Percentiles rank a stretch among this genome's conserved stretches.
Conservation (phyloP, 2,329 filamentous ascomycete genomes). For the Cryphonectria carpinicola region DNA sequence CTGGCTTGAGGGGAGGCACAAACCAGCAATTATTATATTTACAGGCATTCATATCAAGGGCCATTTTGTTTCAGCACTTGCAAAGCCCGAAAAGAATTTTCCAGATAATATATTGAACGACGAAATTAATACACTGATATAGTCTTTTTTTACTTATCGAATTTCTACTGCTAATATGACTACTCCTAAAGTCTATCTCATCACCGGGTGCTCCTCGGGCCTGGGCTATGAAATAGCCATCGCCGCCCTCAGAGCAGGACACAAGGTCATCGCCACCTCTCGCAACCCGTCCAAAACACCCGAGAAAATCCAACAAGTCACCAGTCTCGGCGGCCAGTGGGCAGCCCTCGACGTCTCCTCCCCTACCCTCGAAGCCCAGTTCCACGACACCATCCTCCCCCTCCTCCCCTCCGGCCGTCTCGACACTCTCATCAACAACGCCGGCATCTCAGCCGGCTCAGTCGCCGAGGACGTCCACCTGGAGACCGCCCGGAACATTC, state of each 20-base stretch:
- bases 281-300: constrained; percentile 21
- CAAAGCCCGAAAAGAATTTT: background rate
- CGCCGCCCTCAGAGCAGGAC: constrained; percentile 22
- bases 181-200: constrained; percentile 23
- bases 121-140: background rate
- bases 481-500: background rate
- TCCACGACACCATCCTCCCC: constrained; percentile 11
- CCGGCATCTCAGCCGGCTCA: constrained; percentile 28
- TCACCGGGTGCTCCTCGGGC: constrained; percentile 26
- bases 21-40: no score
- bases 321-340: constrained; percentile 17
- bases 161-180: background rate
- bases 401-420: constrained; percentile 10
- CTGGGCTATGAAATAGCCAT: constrained; percentile 20
- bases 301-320: constrained; percentile 15
- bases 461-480: constrained; percentile 11
- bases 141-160: background rate
- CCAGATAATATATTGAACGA: background rate
- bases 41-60: no score
- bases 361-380: constrained; percentile 11
- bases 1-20: background rate
- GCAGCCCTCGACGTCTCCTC: constrained; percentile 22
- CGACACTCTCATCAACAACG: constrained; percentile 32
- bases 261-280: constrained; percentile 26
- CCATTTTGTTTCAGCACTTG: background rate